phyloP scores from a whole-genome alignment of 768 basidiomycete genomes.

The Leccinum boreale region DNA sequence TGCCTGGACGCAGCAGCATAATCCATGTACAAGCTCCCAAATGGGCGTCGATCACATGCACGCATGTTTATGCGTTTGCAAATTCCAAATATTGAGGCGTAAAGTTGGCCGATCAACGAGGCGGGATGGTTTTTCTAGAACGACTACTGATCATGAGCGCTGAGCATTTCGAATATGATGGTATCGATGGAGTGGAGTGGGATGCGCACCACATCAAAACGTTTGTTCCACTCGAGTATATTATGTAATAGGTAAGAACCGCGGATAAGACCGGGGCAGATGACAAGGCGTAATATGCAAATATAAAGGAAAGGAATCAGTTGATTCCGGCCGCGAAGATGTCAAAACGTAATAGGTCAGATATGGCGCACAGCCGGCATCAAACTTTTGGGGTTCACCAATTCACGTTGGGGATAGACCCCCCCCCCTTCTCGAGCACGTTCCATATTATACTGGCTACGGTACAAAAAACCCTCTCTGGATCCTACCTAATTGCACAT shows the following conservation, averaged over 20 bases:
- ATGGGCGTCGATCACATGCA: not conserved
- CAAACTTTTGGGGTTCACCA: not conserved
- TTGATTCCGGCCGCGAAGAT: not conserved
- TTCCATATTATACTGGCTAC: slow-evolving; percentile 10
- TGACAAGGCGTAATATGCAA: not conserved
- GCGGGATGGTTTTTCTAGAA: not conserved
- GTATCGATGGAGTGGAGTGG: not conserved
- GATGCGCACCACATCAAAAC: not conserved
- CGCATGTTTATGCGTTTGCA: not conserved
- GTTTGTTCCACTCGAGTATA: not conserved
- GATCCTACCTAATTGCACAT: slow-evolving; percentile 2
- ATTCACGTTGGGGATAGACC: slow-evolving; percentile 6
- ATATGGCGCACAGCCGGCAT: not conserved
- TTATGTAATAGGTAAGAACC: no score
- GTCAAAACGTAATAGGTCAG: not conserved
- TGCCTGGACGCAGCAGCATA: no score
- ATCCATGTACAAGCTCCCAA: no score
- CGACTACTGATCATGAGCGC: not conserved
- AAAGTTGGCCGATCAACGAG: not conserved
- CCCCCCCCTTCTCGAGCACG: slow-evolving; percentile 2
- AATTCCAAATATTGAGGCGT: not conserved
- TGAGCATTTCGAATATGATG: not conserved
- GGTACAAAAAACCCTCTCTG: slow-evolving; percentile 9
- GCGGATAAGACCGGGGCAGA: not conserved
- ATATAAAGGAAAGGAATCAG: not conserved